Base-by-base conservation (phyloP, 1,139 yeast genomes). In the Blastobotrys buckinghamii region DNA sequence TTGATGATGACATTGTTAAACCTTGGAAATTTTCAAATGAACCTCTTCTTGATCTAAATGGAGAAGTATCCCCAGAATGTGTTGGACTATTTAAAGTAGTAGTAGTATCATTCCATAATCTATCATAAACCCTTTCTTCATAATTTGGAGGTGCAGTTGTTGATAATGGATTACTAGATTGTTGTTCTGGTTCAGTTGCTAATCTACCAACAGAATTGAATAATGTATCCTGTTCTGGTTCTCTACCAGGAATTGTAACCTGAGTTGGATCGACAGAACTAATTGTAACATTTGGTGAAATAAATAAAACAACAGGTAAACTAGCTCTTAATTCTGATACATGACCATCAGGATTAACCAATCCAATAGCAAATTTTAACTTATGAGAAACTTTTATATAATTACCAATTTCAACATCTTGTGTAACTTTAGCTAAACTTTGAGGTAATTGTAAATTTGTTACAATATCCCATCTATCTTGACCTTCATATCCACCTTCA, bases 101-200 rank as follows among this genome's bases (percentile, higher is more conserved):
- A 2, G 75, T 63, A 2, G 75, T 64, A 50, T 84, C 95, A 34
- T 77, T 74, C 90, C 90, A 90, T 36, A 92, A 69, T 50, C 89
- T 71, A 66, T 92, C 98, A 65, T 86, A 89, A 34, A 89, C 79
- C 63, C 88, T 96, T 53, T 76, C 81, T 54, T 82, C 89, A 62
- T 92, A 92, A 53, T 84, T 76, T 27, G 98, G 98, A 2, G 97
- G 97, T 0, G 97, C 96, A 16, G 49, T 45, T 10, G 43, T 37
- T 20, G 47, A 52, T 27, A 51, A 41, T 6, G 45, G 54, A 16
- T 53, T 49, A 20, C 50, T 49, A 10, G 6, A 3, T 36, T 16
- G 20, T 16, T 34, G 27, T 24, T 32, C 46, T 35, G 55, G 48
- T 38, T 51, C 51, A 27, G 59, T 47, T 16, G 4, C 6, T 15